phyloP scores from a whole-genome alignment of 805 yeast genomes.

The Sugiyamaella mastotermitis region DNA sequence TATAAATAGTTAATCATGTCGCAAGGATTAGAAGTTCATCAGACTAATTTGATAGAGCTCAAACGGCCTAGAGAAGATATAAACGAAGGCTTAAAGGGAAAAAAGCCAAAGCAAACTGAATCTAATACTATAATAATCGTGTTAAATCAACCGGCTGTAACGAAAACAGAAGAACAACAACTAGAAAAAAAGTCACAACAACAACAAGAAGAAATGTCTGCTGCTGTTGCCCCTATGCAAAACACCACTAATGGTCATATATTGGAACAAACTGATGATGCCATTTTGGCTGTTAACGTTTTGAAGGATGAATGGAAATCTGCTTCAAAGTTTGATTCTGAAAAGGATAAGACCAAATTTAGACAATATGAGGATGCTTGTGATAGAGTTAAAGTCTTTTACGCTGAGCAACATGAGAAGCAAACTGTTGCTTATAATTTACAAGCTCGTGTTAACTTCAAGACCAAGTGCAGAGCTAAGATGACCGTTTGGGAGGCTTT shows the following conservation, averaged over 20 bases:
- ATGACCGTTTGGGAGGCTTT: constrained; percentile 73
- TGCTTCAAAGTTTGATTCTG: constrained; percentile 17
- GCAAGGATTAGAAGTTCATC: too few relatives aligned
- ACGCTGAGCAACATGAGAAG: constrained; percentile 59
- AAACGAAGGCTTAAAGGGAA: too few relatives aligned
- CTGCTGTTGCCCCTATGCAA: constrained; percentile 6
- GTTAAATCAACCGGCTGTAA: too few relatives aligned
- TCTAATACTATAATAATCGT: too few relatives aligned
- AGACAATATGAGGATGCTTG: constrained; percentile 66
- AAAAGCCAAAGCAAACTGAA: too few relatives aligned
- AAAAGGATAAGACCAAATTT: constrained; percentile 36
- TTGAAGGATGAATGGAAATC: constrained; percentile 19
- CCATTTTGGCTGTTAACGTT: constrained; percentile 17
- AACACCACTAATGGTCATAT: constrained; percentile 10
- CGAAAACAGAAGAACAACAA: background rate
- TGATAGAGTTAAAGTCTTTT: constrained; percentile 59
- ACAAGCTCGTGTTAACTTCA: constrained; percentile 66
- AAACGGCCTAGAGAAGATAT: too few relatives aligned
- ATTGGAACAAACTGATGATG: constrained; percentile 19
- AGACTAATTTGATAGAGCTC: too few relatives aligned
- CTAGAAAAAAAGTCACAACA: background rate
- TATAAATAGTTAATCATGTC: too few relatives aligned
- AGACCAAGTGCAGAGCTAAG: constrained; percentile 57
- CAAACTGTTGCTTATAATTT: constrained; percentile 70
- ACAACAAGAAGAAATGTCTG: background rate